Conservation (phyloP, 192 early-diverging fungal species). For the Radiomyces spectabilis region DNA sequence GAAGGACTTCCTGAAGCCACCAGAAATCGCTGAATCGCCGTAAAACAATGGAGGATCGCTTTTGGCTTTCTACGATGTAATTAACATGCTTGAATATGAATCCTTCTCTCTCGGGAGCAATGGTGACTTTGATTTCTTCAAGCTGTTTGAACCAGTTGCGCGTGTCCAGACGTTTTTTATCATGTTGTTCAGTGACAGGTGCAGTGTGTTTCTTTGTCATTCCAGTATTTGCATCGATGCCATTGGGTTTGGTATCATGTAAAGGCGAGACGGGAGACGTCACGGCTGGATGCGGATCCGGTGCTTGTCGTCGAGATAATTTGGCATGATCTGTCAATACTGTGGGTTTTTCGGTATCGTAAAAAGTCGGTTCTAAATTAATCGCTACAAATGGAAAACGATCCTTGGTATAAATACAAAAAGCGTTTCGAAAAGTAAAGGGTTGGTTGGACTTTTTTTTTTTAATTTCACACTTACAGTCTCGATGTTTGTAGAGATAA, state of each 20-base stretch:
- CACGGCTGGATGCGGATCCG: slow-evolving; percentile 3
- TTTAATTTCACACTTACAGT: slow-evolving; percentile 40
- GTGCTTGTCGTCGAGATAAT: too few species aligned
- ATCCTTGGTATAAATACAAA: too few species aligned
- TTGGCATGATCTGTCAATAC: too few species aligned
- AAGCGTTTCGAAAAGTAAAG: too few species aligned
- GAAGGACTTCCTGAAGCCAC: slow-evolving; percentile 77
- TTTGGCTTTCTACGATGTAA: slow-evolving; percentile 76
- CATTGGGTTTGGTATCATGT: too few species aligned
- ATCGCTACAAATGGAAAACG: too few species aligned
- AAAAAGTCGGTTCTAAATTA: too few species aligned
- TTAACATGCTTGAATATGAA: slow-evolving; percentile 80
- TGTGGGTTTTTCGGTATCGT: too few species aligned
- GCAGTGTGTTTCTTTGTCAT: not conserved
- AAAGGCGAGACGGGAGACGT: not conserved
- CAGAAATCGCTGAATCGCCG: slow-evolving; percentile 90
- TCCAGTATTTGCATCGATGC: too few species aligned
- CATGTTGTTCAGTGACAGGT: not conserved
- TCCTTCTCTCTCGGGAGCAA: slow-evolving; percentile 44
- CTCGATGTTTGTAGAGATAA: slow-evolving; percentile 47
- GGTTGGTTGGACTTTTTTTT: too few species aligned
- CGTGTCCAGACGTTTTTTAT: slow-evolving; percentile 22
- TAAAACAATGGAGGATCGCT: slow-evolving; percentile 48
- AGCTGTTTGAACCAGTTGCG: slow-evolving; percentile 48
- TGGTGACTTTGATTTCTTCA: slow-evolving; percentile 47